Evolutionary conservation across 1,284 basidiomycete species (phyloP), one percentile per base, ranked within the genome.

Genomic region (Microbotryum violaceum): DNA sequence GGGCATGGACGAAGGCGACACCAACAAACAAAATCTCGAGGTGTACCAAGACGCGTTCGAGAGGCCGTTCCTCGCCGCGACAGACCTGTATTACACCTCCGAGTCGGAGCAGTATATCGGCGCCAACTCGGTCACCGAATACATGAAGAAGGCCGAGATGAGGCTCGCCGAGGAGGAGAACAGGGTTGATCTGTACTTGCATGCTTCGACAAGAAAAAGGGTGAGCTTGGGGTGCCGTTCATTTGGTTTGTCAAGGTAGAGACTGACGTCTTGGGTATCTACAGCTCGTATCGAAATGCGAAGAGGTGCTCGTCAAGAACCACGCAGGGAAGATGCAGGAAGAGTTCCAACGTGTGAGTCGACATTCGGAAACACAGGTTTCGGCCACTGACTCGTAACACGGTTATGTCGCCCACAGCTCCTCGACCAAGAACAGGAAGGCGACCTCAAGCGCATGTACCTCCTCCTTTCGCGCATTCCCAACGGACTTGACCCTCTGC

Each of bases 371-470:
- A 27, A 27, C 27, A 27, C 6, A 27, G 27, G 27, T 27, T 27
- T 27, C 27, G 27, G 27, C 6, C 27, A 27, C 27, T 27, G 27
- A 27, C 27, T 27, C 27, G 27, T 27, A 6, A 27, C 3, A 27
- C 27, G 27, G 27, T 27, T 27, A 6, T 27, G 27, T 6, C 27
- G 27, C 37, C 0, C 45, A n/a, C 58, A 66, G 45, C 78, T 98
- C 56, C 85, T 98, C 68, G 92, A 97, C 74, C 89, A 83, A 74
- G 93, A 97, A 74, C 87, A 93, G 76, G 87, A 89, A 69, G 88
- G 91, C 76, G 96, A 99, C 75, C 79, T 97, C 45, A 87, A 90
- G 68, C 83, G 94, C 55, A 96, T 97, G 91, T 98, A 97, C 80
- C 83, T 88, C 7, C 82, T 98, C 10, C 82, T 98, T 6, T 85